Percentiles rank a stretch among this genome's conserved stretches.
These are phyloP conservation scores for Lepiota subincarnata DNA, from an alignment of 768 basidiomycete genomes.

Conservation along the genomic window DNA sequence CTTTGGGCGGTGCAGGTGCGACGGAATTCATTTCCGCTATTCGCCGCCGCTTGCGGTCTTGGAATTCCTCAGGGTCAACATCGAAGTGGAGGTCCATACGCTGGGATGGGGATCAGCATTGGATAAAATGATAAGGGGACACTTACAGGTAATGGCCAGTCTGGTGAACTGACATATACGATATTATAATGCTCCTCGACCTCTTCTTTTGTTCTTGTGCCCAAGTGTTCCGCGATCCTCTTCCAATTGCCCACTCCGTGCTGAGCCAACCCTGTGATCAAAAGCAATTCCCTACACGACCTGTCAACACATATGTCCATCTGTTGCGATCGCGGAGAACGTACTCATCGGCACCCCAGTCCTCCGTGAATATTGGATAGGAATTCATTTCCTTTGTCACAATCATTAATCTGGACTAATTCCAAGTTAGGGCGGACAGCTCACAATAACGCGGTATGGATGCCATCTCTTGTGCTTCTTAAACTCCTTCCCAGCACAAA, in stretches of 20 bases:
- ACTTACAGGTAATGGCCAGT: constrained; percentile 81
- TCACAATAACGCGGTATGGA: constrained; percentile 87
- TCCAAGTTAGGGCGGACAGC: constrained; percentile 18
- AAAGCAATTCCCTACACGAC: constrained; percentile 68
- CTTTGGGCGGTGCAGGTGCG: constrained; percentile 55
- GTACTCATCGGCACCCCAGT: constrained; percentile 98
- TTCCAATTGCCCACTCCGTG: constrained; percentile 97
- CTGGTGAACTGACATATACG: constrained; percentile 72
- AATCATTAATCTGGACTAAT: constrained; percentile 11
- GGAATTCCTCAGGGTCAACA: constrained; percentile 78
- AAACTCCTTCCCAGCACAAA: constrained; percentile 89
- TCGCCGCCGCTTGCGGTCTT: constrained; percentile 81
- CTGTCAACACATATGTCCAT: neutral
- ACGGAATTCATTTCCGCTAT: constrained; percentile 75
- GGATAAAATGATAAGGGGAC: constrained; percentile 1
- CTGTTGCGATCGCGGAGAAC: constrained; percentile 20
- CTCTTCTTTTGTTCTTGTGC: constrained; percentile 91
- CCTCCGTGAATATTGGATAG: constrained; percentile 90
- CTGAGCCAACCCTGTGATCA: constrained; percentile 82
- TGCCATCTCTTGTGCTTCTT: constrained; percentile 81
- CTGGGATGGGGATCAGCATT: constrained; percentile 25
- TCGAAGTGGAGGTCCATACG: constrained; percentile 61
- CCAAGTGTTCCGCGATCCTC: constrained; percentile 92
- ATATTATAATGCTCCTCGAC: constrained; percentile 84
- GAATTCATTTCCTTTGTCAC: constrained; percentile 82